Base-by-base conservation (phyloP, 2,329 filamentous ascomycete genomes). In the Zelopaecilomyces penicillatus region DNA sequence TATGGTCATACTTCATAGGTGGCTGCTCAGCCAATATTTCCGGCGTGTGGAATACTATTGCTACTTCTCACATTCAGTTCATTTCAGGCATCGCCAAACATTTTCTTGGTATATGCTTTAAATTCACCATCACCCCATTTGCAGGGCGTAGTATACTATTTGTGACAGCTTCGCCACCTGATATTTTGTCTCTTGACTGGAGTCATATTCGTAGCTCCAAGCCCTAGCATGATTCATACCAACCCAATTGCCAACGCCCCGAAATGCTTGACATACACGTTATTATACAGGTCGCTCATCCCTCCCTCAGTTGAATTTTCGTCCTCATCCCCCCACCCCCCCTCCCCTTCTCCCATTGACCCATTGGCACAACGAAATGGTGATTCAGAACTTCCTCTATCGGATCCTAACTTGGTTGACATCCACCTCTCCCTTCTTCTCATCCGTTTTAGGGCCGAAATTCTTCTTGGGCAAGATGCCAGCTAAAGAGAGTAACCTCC, bases 401-500 rank as follows among this genome's bases (percentile, higher is more conserved):
- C 55, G 59, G 37, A 66, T 57, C 34, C 51, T 57, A 29, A 66
- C 57, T 9, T 58, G 48, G 19, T 54, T 44, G 6, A 52, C 48
- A 12, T 59, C 43, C 12, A 67, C 46, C 8, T 50, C 49, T 4
- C 54, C 54, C 47, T 60, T 56, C 27, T 41, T 37, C 35, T 56
- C 45, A 26, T 56, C 52, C 29, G 53, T 41, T 42, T 53, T 54
- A 7, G 63, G 60, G 2, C 62, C 64, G 50, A 65, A 66, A 10
- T 54, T 29, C 57, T 65, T 66, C 57, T 63, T 62, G 10, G 65
- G 65, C 46, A 68, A 42, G 34, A 68, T 61, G 28, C 67, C 54
- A 46, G 90, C 87, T 87, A 95, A 84, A 45, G 78, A 78, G 55
- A 98, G 70, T 57, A 97, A 65, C 61, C 87, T 76, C 90, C 90